These are phyloP conservation scores for Metarhizium robertsii DNA, from an alignment of 2,329 filamentous ascomycete genomes.

Conservation along the genomic window DNA sequence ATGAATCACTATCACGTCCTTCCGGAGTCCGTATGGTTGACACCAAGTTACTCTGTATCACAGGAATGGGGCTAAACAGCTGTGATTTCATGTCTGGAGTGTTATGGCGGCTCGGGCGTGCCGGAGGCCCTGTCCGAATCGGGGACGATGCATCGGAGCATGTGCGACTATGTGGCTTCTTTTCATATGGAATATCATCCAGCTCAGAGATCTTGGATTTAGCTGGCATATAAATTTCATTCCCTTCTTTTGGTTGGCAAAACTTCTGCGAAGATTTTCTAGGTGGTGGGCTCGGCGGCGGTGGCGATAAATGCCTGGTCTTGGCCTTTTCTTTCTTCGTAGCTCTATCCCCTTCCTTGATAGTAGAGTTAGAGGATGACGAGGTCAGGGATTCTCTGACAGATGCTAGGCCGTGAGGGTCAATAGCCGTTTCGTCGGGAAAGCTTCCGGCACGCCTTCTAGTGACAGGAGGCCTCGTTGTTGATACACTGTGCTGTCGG, in stretches of 20 bases:
- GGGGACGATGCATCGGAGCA: slow-evolving; percentile 14
- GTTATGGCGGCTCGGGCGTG: slow-evolving; percentile 59
- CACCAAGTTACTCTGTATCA: slow-evolving; percentile 52
- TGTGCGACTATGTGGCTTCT: slow-evolving; percentile 29
- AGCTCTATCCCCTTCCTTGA: slow-evolving; percentile 40
- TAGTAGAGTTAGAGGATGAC: slow-evolving; percentile 63
- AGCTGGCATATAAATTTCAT: background rate
- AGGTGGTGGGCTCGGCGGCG: slow-evolving; percentile 51
- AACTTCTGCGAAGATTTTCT: slow-evolving; percentile 53
- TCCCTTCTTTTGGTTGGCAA: slow-evolving; percentile 17
- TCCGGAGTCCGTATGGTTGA: slow-evolving; percentile 26
- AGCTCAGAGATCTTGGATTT: background rate
- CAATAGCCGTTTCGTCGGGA: slow-evolving; percentile 38
- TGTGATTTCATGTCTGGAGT: slow-evolving; percentile 53
- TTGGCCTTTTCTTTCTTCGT: slow-evolving; percentile 32
- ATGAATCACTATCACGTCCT: slow-evolving; percentile 33
- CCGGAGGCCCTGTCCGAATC: slow-evolving; percentile 35
- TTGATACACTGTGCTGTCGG: slow-evolving; percentile 45
- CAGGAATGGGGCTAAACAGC: slow-evolving; percentile 37
- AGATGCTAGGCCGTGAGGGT: slow-evolving; percentile 50
- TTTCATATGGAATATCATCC: slow-evolving; percentile 16
- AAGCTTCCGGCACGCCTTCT: slow-evolving; percentile 47
- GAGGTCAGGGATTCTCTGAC: slow-evolving; percentile 63
- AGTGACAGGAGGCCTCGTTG: slow-evolving; percentile 51
- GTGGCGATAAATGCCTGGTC: slow-evolving; percentile 32